Evolutionary conservation across 2,329 filamentous ascomycete species (phyloP).

Genomic region (Fusarium dimerum): DNA sequence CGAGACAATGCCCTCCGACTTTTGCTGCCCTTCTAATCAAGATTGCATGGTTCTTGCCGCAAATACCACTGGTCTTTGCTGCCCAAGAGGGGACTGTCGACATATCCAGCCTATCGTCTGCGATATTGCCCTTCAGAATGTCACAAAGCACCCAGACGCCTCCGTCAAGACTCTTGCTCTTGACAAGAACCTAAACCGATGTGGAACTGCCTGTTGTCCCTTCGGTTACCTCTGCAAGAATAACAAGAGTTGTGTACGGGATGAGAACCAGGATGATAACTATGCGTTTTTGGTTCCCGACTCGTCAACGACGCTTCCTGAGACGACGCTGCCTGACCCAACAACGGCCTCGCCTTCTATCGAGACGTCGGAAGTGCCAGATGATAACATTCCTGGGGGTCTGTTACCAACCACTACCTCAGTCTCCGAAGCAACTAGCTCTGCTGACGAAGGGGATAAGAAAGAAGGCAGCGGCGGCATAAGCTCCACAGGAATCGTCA

Average conservation of each 20-base stretch:
- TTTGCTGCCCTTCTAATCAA: conserved; percentile 22
- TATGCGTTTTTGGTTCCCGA: conserved; percentile 22
- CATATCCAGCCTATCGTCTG: conserved; percentile 26
- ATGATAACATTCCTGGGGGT: conserved; percentile 1
- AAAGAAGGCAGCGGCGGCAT: conserved; percentile 8
- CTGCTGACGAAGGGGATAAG: conserved; percentile 4
- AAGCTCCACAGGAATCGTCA: conserved; percentile 23
- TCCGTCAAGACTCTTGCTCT: conserved; percentile 23
- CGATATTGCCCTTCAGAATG: conserved; percentile 18
- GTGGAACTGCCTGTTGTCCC: conserved; percentile 25
- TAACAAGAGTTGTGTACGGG: conserved; percentile 18
- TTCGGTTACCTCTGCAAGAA: conserved; percentile 28
- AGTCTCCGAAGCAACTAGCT: conserved; percentile 9
- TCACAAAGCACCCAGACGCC: conserved; percentile 16
- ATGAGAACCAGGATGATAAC: conserved; percentile 20
- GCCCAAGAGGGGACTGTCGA: conserved; percentile 23
- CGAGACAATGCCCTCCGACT: conserved; percentile 17
- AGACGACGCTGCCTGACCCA: conserved; percentile 1
- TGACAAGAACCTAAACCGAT: conserved; percentile 17
- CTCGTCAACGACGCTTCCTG: conserved; percentile 7
- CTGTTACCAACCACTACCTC: conserved; percentile 12
- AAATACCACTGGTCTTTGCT: conserved; percentile 29
- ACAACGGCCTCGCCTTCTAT: conserved; percentile 6
- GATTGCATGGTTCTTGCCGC: conserved; percentile 26
- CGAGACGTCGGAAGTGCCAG: conserved; percentile 21